Evolutionary conservation across 1,284 basidiomycete genomes (phyloP), one percentile per base, ranked within the genome.

Genomic region (Melampsora americana): DNA sequence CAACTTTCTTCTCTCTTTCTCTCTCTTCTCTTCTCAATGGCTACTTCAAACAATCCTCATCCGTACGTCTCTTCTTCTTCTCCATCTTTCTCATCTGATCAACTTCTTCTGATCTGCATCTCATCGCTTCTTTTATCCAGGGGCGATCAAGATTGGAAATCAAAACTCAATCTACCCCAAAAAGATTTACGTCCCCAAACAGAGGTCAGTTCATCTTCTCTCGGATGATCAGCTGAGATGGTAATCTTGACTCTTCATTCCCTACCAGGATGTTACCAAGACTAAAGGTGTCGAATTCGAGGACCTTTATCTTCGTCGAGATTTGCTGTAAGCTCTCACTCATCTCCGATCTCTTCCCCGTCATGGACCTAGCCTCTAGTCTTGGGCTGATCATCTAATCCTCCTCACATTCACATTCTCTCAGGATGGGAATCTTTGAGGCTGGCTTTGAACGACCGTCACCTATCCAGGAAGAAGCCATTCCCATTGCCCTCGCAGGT

Each of bases 361-460:
- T 23, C 16, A 16, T n/a, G 26, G 56, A 64, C 23, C 14, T 35
- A 44, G n/a, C 80, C 86, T 92, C 80, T 88, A 89, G 76, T 88
- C 90, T 78, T 90, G 78, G 70, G 67, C 70, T 69, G 2, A 77
- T 32, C 3, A n/a, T 20, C 18, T 30, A 46, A n/a, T 92, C 83
- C 87, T 92, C 77, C 86, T 93, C 9, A 39, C 39, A 39, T 80
- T 7, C 7, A 26, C 20, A 7, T 56, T 16, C 26, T 56, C n/a
- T n/a, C 46, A 74, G 71, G 28, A 92, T 93, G 92, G 92, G 92
- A 78, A 95, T 96, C 82, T 96, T 94, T 81, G 93, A 95, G 86
- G 94, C 93, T 79, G 94, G 94, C 75, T 99, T 98, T 83, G 96
- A 99, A 84, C 89, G 88, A 80, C 95, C 96, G 28, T 95, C 92